These are phyloP conservation scores for Zelopaecilomyces penicillatus DNA, from an alignment of 2,329 filamentous ascomycete species.

Conservation along the genomic window DNA sequence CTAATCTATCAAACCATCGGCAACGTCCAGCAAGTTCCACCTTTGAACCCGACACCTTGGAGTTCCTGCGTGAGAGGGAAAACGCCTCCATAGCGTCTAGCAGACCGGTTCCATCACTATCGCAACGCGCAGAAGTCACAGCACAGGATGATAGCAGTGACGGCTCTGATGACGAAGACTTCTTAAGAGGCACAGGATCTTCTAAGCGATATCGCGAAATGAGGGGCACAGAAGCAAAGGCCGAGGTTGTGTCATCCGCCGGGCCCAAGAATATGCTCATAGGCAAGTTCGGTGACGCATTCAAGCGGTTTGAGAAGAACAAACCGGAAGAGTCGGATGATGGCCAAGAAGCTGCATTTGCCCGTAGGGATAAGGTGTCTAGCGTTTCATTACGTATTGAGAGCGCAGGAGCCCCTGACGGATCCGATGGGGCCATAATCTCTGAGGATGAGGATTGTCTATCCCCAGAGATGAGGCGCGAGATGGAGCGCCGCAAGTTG, in stretches of 20 bases:
- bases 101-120: conserved; percentile 15
- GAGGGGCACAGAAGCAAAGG: conserved; percentile 42
- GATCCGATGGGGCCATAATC: conserved; percentile 49
- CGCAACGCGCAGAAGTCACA: conserved; percentile 20
- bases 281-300: conserved; percentile 86
- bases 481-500: conserved; percentile 73
- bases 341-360: conserved; percentile 37
- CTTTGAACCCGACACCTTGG: conserved; percentile 66
- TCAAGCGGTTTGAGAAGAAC: conserved; percentile 75
- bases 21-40: conserved; percentile 74
- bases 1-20: conserved; percentile 34
- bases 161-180: conserved; percentile 68
- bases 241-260: conserved; percentile 63
- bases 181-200: conserved; percentile 43
- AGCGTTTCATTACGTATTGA: conserved; percentile 60
- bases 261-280: conserved; percentile 76
- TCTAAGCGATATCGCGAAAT: conserved; percentile 60
- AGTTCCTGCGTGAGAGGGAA: conserved; percentile 74
- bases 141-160: conserved; percentile 19
- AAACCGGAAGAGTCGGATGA: conserved; percentile 16
- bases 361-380: conserved; percentile 38
- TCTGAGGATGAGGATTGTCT: conserved; percentile 62
- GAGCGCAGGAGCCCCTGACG: conserved; percentile 61
- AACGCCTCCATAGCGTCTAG: conserved; percentile 35
- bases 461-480: conserved; percentile 80